Evolutionary conservation across 257 asterid genomes (phyloP).

Genomic region (Przewalskia tangutica): DNA sequence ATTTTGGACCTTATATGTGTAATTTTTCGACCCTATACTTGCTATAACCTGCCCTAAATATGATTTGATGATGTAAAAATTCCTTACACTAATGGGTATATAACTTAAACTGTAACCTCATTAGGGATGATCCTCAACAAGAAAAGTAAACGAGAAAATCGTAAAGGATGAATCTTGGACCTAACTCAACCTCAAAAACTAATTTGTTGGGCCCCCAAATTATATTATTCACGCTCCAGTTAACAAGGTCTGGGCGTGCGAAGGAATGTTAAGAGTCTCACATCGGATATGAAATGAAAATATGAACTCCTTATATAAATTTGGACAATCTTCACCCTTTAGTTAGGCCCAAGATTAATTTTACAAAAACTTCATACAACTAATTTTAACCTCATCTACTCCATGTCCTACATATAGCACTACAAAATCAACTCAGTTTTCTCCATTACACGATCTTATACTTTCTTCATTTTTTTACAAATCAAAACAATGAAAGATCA

Average conservation of each 20-base stretch:
- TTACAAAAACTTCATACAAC: background rate
- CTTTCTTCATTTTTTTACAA: background rate
- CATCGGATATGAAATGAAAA: too few relatives aligned
- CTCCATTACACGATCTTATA: background rate
- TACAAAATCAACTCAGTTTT: background rate
- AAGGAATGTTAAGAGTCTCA: too few relatives aligned
- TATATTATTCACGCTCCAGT: too few relatives aligned
- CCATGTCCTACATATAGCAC: background rate
- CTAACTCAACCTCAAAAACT: too few relatives aligned
- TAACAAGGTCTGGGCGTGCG: too few relatives aligned
- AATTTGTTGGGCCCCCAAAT: too few relatives aligned
- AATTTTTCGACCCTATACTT: background rate
- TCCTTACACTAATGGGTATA: background rate
- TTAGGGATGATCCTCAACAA: background rate
- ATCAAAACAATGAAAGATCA: background rate
- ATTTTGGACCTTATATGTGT: too few relatives aligned
- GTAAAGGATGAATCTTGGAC: too few relatives aligned
- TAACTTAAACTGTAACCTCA: background rate
- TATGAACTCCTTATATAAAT: too few relatives aligned
- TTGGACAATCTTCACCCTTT: too few relatives aligned
- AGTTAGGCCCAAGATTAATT: too few relatives aligned
- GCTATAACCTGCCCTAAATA: background rate
- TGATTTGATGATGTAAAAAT: background rate
- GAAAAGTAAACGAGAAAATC: background rate
- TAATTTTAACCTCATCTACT: background rate